Base-by-base conservation (phyloP, 768 basidiomycete species). In the Suillus placidus region DNA sequence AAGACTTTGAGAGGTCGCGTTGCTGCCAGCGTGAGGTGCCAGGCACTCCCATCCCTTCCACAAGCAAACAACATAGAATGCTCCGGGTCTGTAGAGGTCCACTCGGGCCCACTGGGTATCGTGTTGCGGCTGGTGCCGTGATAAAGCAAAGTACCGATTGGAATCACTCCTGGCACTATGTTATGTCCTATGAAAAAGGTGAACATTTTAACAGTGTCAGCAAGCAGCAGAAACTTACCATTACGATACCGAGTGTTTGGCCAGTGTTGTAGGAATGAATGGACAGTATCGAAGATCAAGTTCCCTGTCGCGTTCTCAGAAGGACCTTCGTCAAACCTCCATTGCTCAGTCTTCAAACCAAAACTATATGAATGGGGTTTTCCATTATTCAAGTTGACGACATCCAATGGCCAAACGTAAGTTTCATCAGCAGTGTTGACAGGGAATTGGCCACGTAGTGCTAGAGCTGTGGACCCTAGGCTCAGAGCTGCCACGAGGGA, bases 191-290 rank as follows among this genome's bases (percentile, higher is more conserved):
- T 2, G 9, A 20, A 55, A 49, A 18, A 18, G n/a, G 23, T 61
- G 4, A 3, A 13, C 16, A 37, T 35, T 45, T 18, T 30, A 8
- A 38, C n/a, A 34, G 35, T 3, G 16, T 30, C 14, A 34, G 6
- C 5, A 34, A 16, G 40, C 12, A 26, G 54, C 10, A 10, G 23
- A 32, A 2, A 51, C 65, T 16, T 23, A 72, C 78, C 78, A 67
- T 79, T 79, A n/a, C 76, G 74, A 55, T 74, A 76, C 8, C 77
- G 71, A 5, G 76, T 78, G 64, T 81, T 80, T 6, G 79, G 76
- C 78, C 78, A 81, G 26, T 74, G 74, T 58, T 82, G 80, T 9
- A 82, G 71, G 4, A 79, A 63, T 9, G 77, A 73, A 56, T 69
- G 67, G 7, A 80, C 71, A 6, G 75, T 73, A 35, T 78, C 74